Conservation (phyloP, 345 rosid genomes). For the Atalantia buxifolia region DNA sequence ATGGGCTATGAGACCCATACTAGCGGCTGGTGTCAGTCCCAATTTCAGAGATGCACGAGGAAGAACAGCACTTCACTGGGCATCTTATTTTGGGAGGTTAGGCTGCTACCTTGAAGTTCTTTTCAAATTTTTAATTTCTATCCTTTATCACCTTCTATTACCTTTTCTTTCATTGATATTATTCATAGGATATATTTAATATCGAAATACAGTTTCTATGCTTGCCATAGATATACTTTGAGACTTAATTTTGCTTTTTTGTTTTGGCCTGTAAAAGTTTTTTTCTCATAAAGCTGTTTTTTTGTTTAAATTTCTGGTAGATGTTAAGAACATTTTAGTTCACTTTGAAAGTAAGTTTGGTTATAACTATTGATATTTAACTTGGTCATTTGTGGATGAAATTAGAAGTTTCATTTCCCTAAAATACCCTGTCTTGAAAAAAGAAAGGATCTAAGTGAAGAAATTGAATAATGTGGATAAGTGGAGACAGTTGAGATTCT, state of each 20-base stretch:
- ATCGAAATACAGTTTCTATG: not conserved
- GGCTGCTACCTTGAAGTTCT: constrained; percentile 2
- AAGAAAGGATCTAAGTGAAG: not conserved
- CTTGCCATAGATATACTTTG: not conserved
- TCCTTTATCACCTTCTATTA: not conserved
- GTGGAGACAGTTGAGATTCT: not conserved
- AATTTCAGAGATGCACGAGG: constrained; percentile 60
- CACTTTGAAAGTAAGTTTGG: not conserved
- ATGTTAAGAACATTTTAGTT: not conserved
- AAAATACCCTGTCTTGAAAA: not conserved
- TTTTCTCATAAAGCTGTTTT: not conserved
- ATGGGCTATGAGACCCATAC: constrained; percentile 51
- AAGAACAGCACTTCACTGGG: constrained; percentile 70
- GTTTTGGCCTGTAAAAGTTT: not conserved
- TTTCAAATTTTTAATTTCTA: not conserved
- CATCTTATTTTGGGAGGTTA: constrained; percentile 66
- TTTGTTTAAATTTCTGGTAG: not conserved
- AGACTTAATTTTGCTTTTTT: not conserved
- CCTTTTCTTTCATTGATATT: not conserved
- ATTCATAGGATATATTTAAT: not conserved
- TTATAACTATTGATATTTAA: not conserved
- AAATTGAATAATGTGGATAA: not conserved
- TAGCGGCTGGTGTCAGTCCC: constrained; percentile 49
- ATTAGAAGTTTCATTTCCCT: not conserved
- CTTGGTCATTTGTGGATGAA: not conserved